Base-by-base conservation (phyloP, 306 rosid genomes). In the Glycine soja region DNA sequence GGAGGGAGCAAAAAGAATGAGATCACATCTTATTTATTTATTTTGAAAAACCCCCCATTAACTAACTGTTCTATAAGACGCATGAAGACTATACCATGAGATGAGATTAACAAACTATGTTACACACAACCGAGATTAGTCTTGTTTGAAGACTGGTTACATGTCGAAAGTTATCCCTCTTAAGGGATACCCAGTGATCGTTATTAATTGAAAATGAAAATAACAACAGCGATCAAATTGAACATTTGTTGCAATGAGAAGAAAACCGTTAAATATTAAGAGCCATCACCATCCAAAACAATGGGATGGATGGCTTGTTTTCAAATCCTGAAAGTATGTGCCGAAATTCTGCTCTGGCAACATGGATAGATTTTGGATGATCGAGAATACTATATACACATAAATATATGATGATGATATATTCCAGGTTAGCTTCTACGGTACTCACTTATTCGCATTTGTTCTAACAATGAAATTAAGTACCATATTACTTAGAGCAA, bases 361-460 rank as follows among this genome's bases (percentile, higher is more conserved):
- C 30, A 43, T 47, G 30, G 48, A 63, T 63, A 62, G 6, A 62
- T 24, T 77, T 70, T 63, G 59, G 70, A 83, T 58, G 70, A 83
- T 14, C 14, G 32, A 68, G 74, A 77, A 82, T 45, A 74, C 70
- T 57, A 61, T 77, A 14, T 46, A 74, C 72, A 84, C 16, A 67
- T 40, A 69, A 13, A 51, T 8, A 75, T 75, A 56, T 34, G 68
- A 77, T 50, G 32, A 79, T 13, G 38, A 54, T 76, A 4, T 36
- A 38, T 5, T 72, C 38, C 9, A 65, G 32, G 85, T 77, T 72
- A 80, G 83, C 43, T 67, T 74, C 47, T 86, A 50, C 53, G 67
- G 40, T 38, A 77, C 64, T 73, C 75, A 66, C 51, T 57, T 72
- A 70, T 85, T 62, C 14, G 10, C 30, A 81, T 76, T 80, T 45